Percentiles rank a stretch among this genome's conserved stretches.
These are phyloP conservation scores for Fusarium compactum DNA, from an alignment of 2,329 filamentous ascomycete species.

Conservation along the genomic window DNA sequence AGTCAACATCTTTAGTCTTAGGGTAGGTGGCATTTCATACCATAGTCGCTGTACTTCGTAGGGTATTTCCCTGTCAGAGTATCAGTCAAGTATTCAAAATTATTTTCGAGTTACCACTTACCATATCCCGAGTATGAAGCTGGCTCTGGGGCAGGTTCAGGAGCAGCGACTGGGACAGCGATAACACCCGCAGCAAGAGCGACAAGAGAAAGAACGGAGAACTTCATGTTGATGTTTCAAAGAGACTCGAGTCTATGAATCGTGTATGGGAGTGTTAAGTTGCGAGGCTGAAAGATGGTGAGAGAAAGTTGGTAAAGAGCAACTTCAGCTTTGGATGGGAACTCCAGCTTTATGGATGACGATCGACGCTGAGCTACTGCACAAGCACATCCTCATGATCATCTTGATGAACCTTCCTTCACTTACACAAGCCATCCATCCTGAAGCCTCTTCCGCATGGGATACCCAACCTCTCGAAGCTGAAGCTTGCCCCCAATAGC, in stretches of 20 bases:
- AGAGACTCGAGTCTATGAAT: neutral
- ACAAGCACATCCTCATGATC: constrained; percentile 4
- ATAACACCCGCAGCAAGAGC: constrained; percentile 43
- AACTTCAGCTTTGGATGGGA: constrained; percentile 6
- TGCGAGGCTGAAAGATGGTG: constrained; percentile 5
- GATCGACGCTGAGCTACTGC: neutral
- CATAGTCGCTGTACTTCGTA: constrained; percentile 20
- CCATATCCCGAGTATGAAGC: constrained; percentile 21
- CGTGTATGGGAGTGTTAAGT: neutral
- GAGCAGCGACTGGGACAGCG: constrained; percentile 39
- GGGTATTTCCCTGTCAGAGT: neutral
- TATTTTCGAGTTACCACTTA: neutral
- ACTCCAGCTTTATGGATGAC: constrained; percentile 29
- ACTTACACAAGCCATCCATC: neutral
- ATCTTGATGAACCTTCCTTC: constrained; percentile 4
- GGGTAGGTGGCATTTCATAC: neutral
- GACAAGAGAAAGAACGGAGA: constrained; percentile 44
- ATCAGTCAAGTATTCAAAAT: neutral
- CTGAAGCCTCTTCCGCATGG: neutral
- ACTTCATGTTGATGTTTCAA: constrained; percentile 48
- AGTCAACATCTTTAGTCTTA: neutral
- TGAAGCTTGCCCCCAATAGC: neutral
- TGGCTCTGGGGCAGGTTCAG: constrained; percentile 28
- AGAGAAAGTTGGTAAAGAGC: constrained; percentile 7
- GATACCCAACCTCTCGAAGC: neutral